These are phyloP conservation scores for Aspergillus bertholletiae DNA, from an alignment of 495 filamentous ascomycete species.

Conservation along the genomic window DNA sequence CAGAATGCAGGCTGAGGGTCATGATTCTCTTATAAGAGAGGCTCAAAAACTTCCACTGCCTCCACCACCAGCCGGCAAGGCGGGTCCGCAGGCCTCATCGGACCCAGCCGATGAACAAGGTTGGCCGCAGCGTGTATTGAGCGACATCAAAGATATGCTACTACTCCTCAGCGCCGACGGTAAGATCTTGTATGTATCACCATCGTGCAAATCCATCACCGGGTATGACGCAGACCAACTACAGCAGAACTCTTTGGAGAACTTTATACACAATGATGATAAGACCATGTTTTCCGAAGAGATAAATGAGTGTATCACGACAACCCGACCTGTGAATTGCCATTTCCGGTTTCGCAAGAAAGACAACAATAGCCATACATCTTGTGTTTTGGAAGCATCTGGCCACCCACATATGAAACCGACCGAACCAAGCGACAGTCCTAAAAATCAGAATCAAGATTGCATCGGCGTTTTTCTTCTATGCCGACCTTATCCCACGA, in stretches of 20 bases:
- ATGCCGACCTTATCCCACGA: constrained; percentile 86
- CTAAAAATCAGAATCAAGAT: constrained; percentile 38
- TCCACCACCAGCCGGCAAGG: not conserved
- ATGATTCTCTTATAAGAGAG: not conserved
- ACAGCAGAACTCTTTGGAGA: constrained; percentile 66
- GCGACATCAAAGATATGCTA: constrained; percentile 85
- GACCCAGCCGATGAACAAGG: constrained; percentile 82
- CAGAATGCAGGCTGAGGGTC: constrained; percentile 4
- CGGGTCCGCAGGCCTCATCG: constrained; percentile 42
- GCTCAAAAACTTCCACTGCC: not conserved
- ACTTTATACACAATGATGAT: constrained; percentile 89
- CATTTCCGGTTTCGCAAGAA: constrained; percentile 81
- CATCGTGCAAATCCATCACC: constrained; percentile 72
- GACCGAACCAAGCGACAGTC: constrained; percentile 21
- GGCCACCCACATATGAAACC: constrained; percentile 81
- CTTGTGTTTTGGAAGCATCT: constrained; percentile 80
- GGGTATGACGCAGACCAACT: constrained; percentile 70
- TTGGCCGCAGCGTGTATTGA: constrained; percentile 85
- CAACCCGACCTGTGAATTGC: constrained; percentile 71
- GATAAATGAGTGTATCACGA: constrained; percentile 88
- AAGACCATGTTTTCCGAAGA: constrained; percentile 79
- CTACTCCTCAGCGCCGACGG: constrained; percentile 85
- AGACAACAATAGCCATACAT: constrained; percentile 68
- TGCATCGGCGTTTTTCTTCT: constrained; percentile 94
- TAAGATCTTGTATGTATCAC: constrained; percentile 78